Conservation (phyloP, 2,329 filamentous ascomycete species). For the Fusarium protoensiforme region DNA sequence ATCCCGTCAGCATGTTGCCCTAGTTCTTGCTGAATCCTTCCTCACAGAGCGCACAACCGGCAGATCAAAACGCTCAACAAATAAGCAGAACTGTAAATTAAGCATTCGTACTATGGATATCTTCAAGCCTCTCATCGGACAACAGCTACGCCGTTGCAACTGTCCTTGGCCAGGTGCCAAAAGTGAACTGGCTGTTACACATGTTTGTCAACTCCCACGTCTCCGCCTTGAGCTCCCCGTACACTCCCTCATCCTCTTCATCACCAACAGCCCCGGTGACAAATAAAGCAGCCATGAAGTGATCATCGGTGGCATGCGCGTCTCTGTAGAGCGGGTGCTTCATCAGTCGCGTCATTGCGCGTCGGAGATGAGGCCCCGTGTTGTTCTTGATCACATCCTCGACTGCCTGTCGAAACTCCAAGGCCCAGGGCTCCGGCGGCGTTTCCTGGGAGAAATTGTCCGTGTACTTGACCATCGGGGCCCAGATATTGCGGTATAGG, state of each 20-base stretch:
- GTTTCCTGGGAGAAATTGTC: constrained; percentile 24
- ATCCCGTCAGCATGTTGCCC: not conserved
- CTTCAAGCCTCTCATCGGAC: not conserved
- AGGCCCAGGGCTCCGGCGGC: constrained; percentile 56
- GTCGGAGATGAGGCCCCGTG: constrained; percentile 60
- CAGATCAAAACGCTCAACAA: not conserved
- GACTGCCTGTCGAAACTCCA: constrained; percentile 74
- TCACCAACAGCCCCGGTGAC: constrained; percentile 67
- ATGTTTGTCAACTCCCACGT: constrained; percentile 75
- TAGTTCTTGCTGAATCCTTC: not conserved
- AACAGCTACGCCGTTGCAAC: not conserved
- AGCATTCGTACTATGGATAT: not conserved
- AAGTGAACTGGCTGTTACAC: constrained; percentile 70
- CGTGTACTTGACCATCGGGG: constrained; percentile 69
- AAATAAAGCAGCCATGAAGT: constrained; percentile 75
- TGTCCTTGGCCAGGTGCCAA: constrained; percentile 50
- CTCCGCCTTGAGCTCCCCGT: constrained; percentile 63
- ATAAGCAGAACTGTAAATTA: not conserved
- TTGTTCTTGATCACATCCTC: constrained; percentile 64
- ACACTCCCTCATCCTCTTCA: constrained; percentile 55
- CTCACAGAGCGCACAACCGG: not conserved
- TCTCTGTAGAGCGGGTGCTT: constrained; percentile 74
- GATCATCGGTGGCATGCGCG: constrained; percentile 76
- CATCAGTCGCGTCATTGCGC: constrained; percentile 71
- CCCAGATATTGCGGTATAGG: constrained; percentile 74